These are phyloP conservation scores for Colletotrichum spinosum DNA, from an alignment of 2,329 filamentous ascomycete species.

Conservation along the genomic window DNA sequence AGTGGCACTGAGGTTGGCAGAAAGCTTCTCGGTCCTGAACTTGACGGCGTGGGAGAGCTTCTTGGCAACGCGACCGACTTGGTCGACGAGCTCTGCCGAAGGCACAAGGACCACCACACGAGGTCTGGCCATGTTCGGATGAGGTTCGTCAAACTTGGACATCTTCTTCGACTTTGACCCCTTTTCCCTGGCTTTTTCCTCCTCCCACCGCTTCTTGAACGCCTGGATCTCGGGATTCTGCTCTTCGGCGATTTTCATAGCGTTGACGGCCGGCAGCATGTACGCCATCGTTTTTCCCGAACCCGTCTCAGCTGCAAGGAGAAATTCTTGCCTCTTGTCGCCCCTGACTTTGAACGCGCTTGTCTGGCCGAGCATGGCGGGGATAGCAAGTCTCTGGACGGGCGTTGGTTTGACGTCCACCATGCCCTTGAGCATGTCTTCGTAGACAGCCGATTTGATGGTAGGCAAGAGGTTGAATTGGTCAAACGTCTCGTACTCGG, in stretches of 20 bases:
- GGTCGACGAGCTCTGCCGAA: slow-evolving; percentile 89
- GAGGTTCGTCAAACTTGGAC: slow-evolving; percentile 72
- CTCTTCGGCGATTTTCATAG: slow-evolving; percentile 81
- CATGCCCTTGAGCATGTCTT: slow-evolving; percentile 81
- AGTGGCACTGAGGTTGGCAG: slow-evolving; percentile 78
- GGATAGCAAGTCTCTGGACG: slow-evolving; percentile 89
- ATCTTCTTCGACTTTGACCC: slow-evolving; percentile 68
- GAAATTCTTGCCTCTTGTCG: slow-evolving; percentile 65
- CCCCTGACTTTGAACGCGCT: slow-evolving; percentile 48
- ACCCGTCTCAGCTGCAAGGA: slow-evolving; percentile 94
- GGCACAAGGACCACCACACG: slow-evolving; percentile 89
- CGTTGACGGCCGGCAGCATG: slow-evolving; percentile 84
- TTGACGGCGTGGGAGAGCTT: slow-evolving; percentile 86
- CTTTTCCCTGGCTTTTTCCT: slow-evolving; percentile 67
- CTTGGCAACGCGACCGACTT: slow-evolving; percentile 87
- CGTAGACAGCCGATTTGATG: slow-evolving; percentile 76
- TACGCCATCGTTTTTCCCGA: slow-evolving; percentile 98
- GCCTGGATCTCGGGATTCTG: slow-evolving; percentile 68
- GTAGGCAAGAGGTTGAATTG: slow-evolving; percentile 80
- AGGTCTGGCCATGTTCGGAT: slow-evolving; percentile 82
- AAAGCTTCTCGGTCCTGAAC: slow-evolving; percentile 86
- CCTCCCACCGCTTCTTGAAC: slow-evolving; percentile 66
- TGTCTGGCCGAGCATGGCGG: slow-evolving; percentile 75
- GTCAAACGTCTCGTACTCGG: slow-evolving; percentile 81
- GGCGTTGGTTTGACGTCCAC: slow-evolving; percentile 85